Percentiles rank a stretch among this genome's conserved stretches.
Evolutionary conservation across 768 basidiomycete species (phyloP).

Genomic region (Fibroporia radiculosa): DNA sequence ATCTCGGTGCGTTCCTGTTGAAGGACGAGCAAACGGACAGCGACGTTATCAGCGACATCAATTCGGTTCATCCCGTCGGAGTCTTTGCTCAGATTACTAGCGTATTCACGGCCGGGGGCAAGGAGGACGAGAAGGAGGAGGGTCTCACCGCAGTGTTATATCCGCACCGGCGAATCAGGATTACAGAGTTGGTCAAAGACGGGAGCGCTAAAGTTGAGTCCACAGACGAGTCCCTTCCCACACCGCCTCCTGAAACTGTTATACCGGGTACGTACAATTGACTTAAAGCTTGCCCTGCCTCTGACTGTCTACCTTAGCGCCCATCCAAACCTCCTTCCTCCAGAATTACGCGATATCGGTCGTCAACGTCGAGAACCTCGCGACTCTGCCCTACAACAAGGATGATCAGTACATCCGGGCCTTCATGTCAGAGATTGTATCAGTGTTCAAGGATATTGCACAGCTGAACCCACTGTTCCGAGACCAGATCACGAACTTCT

Average conservation of each 20-base stretch:
- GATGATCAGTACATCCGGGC: conserved; percentile 94
- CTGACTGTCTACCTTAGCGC: conserved; percentile 29
- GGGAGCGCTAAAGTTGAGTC: conserved; percentile 26
- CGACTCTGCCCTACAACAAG: conserved; percentile 77
- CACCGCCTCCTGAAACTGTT: conserved; percentile 22
- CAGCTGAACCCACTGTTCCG: conserved; percentile 96
- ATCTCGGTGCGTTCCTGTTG: conserved; percentile 92
- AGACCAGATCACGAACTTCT: conserved; percentile 96
- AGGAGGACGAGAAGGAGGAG: conserved; percentile 74
- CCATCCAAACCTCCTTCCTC: conserved; percentile 79
- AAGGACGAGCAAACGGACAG: conserved; percentile 91
- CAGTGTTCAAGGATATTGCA: conserved; percentile 97
- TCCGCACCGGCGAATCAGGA: conserved; percentile 84
- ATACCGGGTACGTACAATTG: conserved; percentile 1
- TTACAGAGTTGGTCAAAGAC: conserved; percentile 77
- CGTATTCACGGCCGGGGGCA: conserved; percentile 63
- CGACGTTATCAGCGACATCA: conserved; percentile 83
- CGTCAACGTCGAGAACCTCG: conserved; percentile 80
- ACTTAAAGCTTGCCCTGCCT: not conserved
- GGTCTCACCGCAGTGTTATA: conserved; percentile 93
- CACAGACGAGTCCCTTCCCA: conserved; percentile 30
- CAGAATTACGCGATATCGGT: conserved; percentile 79
- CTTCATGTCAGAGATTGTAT: conserved; percentile 93
- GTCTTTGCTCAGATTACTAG: conserved; percentile 97
- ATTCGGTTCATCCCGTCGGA: conserved; percentile 87